phyloP scores from a whole-genome alignment of 352 stramenopile genomes.

The Phytophthora pluvialis region DNA sequence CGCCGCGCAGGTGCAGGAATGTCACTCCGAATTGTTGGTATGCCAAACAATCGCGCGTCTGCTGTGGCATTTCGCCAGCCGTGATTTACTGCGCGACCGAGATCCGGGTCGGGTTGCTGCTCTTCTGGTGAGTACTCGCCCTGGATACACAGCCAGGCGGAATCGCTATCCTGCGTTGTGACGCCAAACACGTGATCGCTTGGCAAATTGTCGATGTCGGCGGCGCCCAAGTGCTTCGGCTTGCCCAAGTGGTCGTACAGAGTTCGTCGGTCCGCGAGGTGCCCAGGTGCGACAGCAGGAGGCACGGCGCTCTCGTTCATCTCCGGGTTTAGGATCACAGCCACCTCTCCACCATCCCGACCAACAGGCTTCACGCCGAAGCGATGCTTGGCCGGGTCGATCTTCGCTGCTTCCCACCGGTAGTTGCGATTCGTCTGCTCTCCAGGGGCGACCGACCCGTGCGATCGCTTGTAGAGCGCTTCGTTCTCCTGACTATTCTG shows the following conservation, averaged over 20 bases:
- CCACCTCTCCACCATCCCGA: constrained; percentile 49
- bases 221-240: constrained; percentile 61
- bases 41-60: constrained; percentile 74
- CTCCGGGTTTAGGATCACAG: constrained; percentile 69
- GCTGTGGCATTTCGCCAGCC: constrained; percentile 85
- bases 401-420: constrained; percentile 68
- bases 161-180: constrained; percentile 57
- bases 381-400: constrained; percentile 72
- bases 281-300: constrained; percentile 56
- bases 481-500: constrained; percentile 70
- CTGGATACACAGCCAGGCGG: constrained; percentile 81
- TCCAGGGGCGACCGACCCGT: constrained; percentile 78
- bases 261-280: constrained; percentile 79
- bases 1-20: constrained; percentile 70
- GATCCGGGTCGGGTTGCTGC: constrained; percentile 81
- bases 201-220: constrained; percentile 42
- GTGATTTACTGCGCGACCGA: constrained; percentile 83
- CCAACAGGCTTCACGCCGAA: constrained; percentile 62
- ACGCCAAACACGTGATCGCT: constrained; percentile 71
- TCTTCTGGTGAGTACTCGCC: constrained; percentile 82
- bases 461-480: constrained; percentile 78
- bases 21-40: constrained; percentile 87
- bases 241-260: constrained; percentile 79
- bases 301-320: constrained; percentile 62
- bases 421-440: constrained; percentile 91